These are phyloP conservation scores for Taiozyma sp. DNA, from an alignment of 1,139 yeast species.

Conservation along the genomic window DNA sequence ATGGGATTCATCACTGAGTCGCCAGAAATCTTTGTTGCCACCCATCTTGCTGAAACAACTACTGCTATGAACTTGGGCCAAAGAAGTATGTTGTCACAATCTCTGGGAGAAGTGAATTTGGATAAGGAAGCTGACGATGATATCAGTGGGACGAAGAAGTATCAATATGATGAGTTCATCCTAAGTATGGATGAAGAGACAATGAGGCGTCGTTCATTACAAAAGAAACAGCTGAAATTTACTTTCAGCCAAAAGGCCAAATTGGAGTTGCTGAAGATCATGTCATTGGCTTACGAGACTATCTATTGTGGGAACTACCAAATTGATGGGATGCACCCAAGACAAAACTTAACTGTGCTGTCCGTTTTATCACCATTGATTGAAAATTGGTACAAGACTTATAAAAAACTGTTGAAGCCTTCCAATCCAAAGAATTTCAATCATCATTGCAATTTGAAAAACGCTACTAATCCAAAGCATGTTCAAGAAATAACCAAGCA, in stretches of 20 bases:
- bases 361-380: constrained; percentile 70
- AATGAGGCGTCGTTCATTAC: constrained; percentile 20
- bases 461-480: constrained; percentile 26
- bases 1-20: constrained; percentile 74
- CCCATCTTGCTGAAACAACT: constrained; percentile 78
- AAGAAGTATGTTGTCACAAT: constrained; percentile 62
- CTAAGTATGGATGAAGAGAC: constrained; percentile 27
- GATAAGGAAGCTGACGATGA: constrained; percentile 40
- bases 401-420: constrained; percentile 48
- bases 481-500: constrained; percentile 34
- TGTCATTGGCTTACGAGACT: constrained; percentile 80
- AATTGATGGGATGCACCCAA: constrained; percentile 44
- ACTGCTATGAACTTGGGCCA: constrained; percentile 68
- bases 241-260: constrained; percentile 70
- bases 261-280: constrained; percentile 70
- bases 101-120: constrained; percentile 57
- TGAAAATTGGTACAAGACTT: constrained; percentile 71
- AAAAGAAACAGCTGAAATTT: constrained; percentile 35
- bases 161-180: constrained; percentile 25
- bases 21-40: constrained; percentile 71
- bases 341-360: constrained; percentile 67
- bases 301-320: constrained; percentile 53
- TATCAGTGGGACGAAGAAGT: constrained; percentile 15
- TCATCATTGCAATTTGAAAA: constrained; percentile 24
- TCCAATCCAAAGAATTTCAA: constrained; percentile 29